These are phyloP conservation scores for Lepiota brunneoincarnata DNA, from an alignment of 768 basidiomycete genomes.

Conservation along the genomic window DNA sequence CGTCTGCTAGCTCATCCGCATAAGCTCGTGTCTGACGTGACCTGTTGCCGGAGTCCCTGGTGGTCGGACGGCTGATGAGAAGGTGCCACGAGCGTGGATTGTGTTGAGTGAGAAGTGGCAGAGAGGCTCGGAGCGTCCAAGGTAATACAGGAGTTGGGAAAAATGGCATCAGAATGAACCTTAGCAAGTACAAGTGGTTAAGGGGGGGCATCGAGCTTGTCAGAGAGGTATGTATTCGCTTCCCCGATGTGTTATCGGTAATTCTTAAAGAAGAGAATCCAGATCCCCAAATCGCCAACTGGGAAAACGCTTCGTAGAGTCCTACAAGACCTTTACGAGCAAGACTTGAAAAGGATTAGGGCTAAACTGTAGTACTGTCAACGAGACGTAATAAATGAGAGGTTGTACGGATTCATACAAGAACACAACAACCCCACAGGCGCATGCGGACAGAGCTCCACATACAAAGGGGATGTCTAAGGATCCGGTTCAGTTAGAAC, in stretches of 20 bases:
- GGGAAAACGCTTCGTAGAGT: too few relatives aligned
- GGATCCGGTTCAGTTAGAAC: too few relatives aligned
- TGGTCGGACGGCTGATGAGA: constrained; percentile 67
- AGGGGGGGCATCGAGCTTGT: constrained; percentile 70
- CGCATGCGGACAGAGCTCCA: too few relatives aligned
- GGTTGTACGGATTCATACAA: too few relatives aligned
- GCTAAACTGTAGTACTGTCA: too few relatives aligned
- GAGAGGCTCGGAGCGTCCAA: constrained; percentile 39
- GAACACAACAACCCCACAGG: too few relatives aligned
- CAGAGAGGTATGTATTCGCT: constrained; percentile 26
- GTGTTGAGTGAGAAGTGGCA: constrained; percentile 59
- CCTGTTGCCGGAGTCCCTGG: constrained; percentile 76
- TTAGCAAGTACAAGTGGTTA: constrained; percentile 73
- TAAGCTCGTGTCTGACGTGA: constrained; percentile 57
- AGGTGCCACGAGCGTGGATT: constrained; percentile 75
- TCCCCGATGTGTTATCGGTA: neutral
- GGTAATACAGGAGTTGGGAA: constrained; percentile 46
- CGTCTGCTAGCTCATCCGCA: constrained; percentile 59
- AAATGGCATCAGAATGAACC: constrained; percentile 58
- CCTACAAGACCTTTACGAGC: too few relatives aligned
- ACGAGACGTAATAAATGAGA: too few relatives aligned
- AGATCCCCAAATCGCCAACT: too few relatives aligned
- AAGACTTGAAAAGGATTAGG: too few relatives aligned
- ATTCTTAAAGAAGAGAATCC: neutral
- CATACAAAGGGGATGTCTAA: too few relatives aligned